These are phyloP conservation scores for Boletus sp. DNA, from an alignment of 768 basidiomycete species.

Conservation along the genomic window DNA sequence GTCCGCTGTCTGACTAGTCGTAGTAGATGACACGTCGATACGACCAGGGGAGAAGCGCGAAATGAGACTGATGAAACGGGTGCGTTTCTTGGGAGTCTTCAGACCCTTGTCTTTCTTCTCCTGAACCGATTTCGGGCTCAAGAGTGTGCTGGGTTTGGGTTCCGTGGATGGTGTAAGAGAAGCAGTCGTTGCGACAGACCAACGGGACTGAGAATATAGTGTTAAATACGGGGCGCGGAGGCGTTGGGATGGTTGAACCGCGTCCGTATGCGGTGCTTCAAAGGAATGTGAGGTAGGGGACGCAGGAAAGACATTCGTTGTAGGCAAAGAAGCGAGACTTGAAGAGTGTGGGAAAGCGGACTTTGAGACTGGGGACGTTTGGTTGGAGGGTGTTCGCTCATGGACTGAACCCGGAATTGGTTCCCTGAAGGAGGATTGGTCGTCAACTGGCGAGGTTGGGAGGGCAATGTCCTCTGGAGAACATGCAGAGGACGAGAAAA, in stretches of 20 bases:
- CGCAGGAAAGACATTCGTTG: slow-evolving; percentile 5
- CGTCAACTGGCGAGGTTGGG: slow-evolving; percentile 23
- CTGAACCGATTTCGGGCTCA: slow-evolving; percentile 14
- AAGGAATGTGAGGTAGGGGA: background rate
- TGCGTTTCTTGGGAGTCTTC: slow-evolving; percentile 31
- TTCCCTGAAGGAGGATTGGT: slow-evolving; percentile 5
- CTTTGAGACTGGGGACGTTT: background rate
- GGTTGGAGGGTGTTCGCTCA: slow-evolving; percentile 5
- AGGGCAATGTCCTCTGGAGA: slow-evolving; percentile 26
- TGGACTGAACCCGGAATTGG: background rate
- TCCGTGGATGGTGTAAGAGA: slow-evolving; percentile 24
- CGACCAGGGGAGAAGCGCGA: slow-evolving; percentile 32
- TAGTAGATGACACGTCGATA: slow-evolving; percentile 12
- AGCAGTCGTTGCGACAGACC: slow-evolving; percentile 34
- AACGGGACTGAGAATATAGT: slow-evolving; percentile 19
- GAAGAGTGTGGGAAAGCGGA: slow-evolving; percentile 6
- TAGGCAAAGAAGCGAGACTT: slow-evolving; percentile 5
- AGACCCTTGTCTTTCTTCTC: slow-evolving; percentile 21
- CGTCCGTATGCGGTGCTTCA: background rate
- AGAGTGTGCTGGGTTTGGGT: background rate
- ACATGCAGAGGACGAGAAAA: slow-evolving; percentile 17
- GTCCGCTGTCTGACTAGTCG: background rate
- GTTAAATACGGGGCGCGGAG: slow-evolving; percentile 5
- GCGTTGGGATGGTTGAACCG: background rate
- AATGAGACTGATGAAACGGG: slow-evolving; percentile 33